Conservation (phyloP, 352 stramenopile species). For the Phytopythium sindhum region DNA sequence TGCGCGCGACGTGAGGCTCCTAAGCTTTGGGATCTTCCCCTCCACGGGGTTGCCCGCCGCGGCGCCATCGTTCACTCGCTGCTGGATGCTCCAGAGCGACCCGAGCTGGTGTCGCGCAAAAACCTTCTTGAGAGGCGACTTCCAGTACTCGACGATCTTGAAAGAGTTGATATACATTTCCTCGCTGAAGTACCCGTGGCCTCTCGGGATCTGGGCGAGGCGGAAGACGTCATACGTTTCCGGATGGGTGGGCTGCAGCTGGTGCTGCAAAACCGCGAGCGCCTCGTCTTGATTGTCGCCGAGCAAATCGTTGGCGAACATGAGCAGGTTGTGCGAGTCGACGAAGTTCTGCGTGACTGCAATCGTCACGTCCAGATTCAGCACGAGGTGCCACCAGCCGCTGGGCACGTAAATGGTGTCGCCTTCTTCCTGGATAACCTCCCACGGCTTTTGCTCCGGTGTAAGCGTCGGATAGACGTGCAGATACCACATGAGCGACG, state of each 20-base stretch:
- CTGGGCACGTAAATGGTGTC: conserved; percentile 97
- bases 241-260: conserved; percentile 34
- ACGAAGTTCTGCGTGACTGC: conserved; percentile 97
- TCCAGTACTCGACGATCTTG: conserved; percentile 56
- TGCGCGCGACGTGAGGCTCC: conserved; percentile 64
- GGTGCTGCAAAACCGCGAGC: conserved; percentile 49
- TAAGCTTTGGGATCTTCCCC: conserved; percentile 37
- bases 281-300: conserved; percentile 59
- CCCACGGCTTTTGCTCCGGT: conserved; percentile 67
- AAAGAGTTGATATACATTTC: conserved; percentile 65
- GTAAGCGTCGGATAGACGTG: conserved; percentile 80
- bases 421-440: conserved; percentile 89
- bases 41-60: conserved; percentile 14
- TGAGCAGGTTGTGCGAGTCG: conserved; percentile 74
- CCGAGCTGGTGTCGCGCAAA: conserved; percentile 46
- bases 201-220: conserved; percentile 49
- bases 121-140: conserved; percentile 46
- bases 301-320: conserved; percentile 72
- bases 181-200: conserved; percentile 57
- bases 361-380: conserved; percentile 94
- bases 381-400: conserved; percentile 97
- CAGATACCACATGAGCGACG: conserved; percentile 82
- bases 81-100: conserved; percentile 11
- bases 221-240: conserved; percentile 71
- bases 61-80: background rate